Conservation (phyloP, 305 asterid species). For the Fraxinus baroniana region DNA sequence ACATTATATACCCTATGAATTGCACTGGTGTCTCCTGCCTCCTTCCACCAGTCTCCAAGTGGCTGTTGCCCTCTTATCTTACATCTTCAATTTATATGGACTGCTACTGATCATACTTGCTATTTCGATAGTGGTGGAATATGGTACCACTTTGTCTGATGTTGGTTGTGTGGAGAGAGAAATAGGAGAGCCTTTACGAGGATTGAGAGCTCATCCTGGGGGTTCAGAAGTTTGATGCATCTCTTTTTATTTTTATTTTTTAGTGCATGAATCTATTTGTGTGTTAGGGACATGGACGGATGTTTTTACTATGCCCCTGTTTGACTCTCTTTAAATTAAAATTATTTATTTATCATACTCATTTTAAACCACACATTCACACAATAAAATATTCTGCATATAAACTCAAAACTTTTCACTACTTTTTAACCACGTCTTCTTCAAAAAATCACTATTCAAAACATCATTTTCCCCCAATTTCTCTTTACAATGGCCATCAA, state of each 20-base stretch:
- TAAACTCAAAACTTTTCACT: too few relatives aligned
- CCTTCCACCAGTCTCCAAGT: neutral
- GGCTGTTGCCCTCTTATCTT: neutral
- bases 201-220: neutral
- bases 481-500: too few relatives aligned
- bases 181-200: neutral
- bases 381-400: too few relatives aligned
- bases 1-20: neutral
- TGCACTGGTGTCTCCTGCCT: neutral
- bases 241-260: neutral
- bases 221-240: neutral
- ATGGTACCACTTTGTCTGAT: neutral
- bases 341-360: too few relatives aligned
- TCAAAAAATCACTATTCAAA: too few relatives aligned
- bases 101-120: neutral
- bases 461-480: too few relatives aligned
- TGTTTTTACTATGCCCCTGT: neutral
- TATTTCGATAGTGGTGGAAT: neutral
- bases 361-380: too few relatives aligned
- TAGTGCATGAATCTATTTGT: neutral
- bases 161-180: neutral
- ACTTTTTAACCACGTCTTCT: too few relatives aligned
- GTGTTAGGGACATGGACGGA: neutral
- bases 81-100: neutral
- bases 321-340: too few relatives aligned